phyloP scores from a whole-genome alignment of 1,139 yeast species.

The Yamadazyma mexicana region DNA sequence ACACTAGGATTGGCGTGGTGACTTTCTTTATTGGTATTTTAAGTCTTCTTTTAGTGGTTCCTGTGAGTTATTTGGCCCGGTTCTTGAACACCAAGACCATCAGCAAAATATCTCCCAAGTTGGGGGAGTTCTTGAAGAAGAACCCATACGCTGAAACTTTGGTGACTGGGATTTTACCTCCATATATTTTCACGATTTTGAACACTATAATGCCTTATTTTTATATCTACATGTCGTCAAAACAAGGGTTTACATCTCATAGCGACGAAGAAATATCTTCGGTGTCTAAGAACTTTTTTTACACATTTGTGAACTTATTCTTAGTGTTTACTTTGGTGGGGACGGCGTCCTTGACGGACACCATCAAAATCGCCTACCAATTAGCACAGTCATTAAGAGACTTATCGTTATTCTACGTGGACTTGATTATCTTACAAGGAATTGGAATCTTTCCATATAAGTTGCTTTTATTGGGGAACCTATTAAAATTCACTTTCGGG shows the following conservation, averaged over 20 bases:
- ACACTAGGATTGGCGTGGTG: slow-evolving; percentile 59
- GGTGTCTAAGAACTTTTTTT: slow-evolving; percentile 78
- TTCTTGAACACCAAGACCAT: slow-evolving; percentile 70
- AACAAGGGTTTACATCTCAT: slow-evolving; percentile 76
- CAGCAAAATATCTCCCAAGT: slow-evolving; percentile 67
- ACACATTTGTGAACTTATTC: slow-evolving; percentile 80
- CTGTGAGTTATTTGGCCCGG: slow-evolving; percentile 72
- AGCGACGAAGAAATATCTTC: slow-evolving; percentile 82
- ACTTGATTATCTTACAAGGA: slow-evolving; percentile 61
- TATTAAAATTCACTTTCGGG: slow-evolving; percentile 55
- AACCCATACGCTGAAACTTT: slow-evolving; percentile 61
- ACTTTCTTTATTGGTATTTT: slow-evolving; percentile 63
- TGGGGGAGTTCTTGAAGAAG: slow-evolving; percentile 61
- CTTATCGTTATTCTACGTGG: slow-evolving; percentile 72
- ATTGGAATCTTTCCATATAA: slow-evolving; percentile 82
- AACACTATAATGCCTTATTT: slow-evolving; percentile 75
- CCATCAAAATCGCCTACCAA: slow-evolving; percentile 73
- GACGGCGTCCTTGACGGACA: slow-evolving; percentile 68
- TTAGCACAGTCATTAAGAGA: slow-evolving; percentile 71
- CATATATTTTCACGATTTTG: slow-evolving; percentile 71
- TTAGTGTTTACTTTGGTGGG: slow-evolving; percentile 82
- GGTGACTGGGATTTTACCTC: slow-evolving; percentile 77
- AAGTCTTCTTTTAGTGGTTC: slow-evolving; percentile 68
- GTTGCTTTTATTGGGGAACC: slow-evolving; percentile 66
- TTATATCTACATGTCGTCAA: slow-evolving; percentile 64